phyloP scores from a whole-genome alignment of 2,329 filamentous ascomycete genomes.

The Teratosphaeria destructans region DNA sequence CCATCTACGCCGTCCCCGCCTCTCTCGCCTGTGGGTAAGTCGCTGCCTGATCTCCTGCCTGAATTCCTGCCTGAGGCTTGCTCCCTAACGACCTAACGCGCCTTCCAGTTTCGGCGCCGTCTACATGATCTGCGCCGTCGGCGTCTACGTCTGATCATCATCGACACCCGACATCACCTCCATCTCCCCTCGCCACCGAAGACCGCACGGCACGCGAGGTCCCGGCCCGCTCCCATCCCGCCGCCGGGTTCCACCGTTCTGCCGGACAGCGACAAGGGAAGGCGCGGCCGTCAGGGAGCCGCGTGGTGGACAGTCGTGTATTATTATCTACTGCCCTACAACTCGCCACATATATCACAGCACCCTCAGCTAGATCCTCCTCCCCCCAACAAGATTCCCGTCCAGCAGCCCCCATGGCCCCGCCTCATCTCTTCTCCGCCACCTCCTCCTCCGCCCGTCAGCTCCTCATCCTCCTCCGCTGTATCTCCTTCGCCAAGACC shows the following conservation, averaged over 20 bases:
- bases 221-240: neutral
- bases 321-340: slow-evolving; percentile 3
- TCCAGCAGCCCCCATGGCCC: slow-evolving; percentile 24
- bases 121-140: slow-evolving; percentile 97
- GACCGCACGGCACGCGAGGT: neutral
- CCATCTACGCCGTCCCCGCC: slow-evolving; percentile 71
- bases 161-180: neutral
- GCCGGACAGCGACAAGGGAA: neutral
- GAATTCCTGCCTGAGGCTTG: slow-evolving; percentile 8
- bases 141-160: slow-evolving; percentile 75
- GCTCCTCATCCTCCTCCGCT: slow-evolving; percentile 55
- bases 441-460: slow-evolving; percentile 70
- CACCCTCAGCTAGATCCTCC: neutral
- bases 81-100: slow-evolving; percentile 4
- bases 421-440: slow-evolving; percentile 55
- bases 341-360: neutral
- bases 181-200: neutral
- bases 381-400: neutral
- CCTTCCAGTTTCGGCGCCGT: slow-evolving; percentile 71
- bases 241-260: neutral
- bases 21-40: slow-evolving; percentile 82
- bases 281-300: slow-evolving; percentile 6
- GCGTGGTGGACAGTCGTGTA: slow-evolving; percentile 14
- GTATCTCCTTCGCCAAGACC: slow-evolving; percentile 51
- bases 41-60: neutral